Percentiles rank a stretch among this genome's conserved stretches.
phyloP scores from a whole-genome alignment of 768 basidiomycete genomes.

The Mycena albidolilacea region DNA sequence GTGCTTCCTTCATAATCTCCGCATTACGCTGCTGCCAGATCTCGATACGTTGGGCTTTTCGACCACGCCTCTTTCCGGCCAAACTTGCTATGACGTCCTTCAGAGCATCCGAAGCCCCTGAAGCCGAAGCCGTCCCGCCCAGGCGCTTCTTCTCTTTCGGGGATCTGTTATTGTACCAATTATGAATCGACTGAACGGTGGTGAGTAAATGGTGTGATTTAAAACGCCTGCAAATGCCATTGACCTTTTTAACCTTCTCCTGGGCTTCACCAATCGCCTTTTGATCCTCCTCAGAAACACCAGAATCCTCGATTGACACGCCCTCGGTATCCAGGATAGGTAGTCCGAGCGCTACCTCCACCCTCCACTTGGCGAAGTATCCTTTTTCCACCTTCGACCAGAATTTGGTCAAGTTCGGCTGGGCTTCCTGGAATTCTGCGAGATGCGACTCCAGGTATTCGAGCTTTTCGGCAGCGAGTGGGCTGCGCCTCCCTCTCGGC shows the following conservation, averaged over 20 bases:
- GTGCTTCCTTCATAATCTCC: no score
- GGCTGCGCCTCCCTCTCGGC: not conserved
- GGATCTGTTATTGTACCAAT: slow-evolving; percentile 4
- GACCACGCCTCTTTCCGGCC: not conserved
- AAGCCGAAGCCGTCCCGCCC: not conserved
- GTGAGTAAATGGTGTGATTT: no score
- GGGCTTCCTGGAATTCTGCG: not conserved
- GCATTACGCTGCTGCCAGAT: no score
- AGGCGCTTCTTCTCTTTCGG: not conserved
- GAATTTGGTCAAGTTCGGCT: not conserved
- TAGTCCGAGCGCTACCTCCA: not conserved
- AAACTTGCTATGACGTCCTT: not conserved
- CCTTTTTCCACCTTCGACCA: not conserved
- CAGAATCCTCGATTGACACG: not conserved
- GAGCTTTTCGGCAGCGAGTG: not conserved
- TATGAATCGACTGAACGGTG: not conserved
- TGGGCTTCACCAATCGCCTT: not conserved
- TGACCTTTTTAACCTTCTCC: not conserved
- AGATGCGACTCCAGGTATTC: not conserved
- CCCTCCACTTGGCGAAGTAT: not conserved
- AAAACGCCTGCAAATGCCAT: not conserved
- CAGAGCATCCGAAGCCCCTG: not conserved
- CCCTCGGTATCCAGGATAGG: not conserved
- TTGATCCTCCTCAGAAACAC: not conserved
- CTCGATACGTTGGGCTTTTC: not conserved